Evolutionary conservation across 1,284 basidiomycete genomes (phyloP).

Genomic region (Porphyrellus sp.): DNA sequence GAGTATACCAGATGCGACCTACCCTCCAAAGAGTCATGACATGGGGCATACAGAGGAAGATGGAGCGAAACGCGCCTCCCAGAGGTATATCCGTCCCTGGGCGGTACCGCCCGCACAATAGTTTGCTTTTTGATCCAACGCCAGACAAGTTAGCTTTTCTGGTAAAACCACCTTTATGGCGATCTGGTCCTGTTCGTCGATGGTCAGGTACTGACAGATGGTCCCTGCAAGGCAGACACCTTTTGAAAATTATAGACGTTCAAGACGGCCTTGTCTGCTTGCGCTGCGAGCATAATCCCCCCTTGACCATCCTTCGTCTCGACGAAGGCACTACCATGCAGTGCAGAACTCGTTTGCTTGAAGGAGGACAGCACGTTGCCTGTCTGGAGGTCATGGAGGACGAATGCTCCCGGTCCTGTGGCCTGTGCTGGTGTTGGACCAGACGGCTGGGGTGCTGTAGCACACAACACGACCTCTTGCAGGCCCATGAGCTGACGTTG

Average conservation of each 20-base stretch:
- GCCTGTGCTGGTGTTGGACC: conserved; percentile 17
- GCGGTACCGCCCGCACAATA: conserved; percentile 86
- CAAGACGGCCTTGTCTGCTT: conserved; percentile 76
- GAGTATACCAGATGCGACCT: conserved; percentile 88
- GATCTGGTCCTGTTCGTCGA: conserved; percentile 72
- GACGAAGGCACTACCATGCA: conserved; percentile 59
- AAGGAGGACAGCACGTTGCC: conserved; percentile 67
- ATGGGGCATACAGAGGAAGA: background rate
- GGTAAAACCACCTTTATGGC: conserved; percentile 85
- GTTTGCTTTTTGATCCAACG: conserved; percentile 67
- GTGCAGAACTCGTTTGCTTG: conserved; percentile 65
- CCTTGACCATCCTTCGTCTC: conserved; percentile 65
- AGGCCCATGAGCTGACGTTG: conserved; percentile 47
- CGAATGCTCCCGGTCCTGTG: conserved; percentile 56
- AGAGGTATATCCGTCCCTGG: conserved; percentile 89
- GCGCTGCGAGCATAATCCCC: conserved; percentile 72
- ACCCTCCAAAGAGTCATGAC: conserved; percentile 27
- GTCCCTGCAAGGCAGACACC: conserved; percentile 37
- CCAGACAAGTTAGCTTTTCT: conserved; percentile 80
- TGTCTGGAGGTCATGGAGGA: conserved; percentile 71
- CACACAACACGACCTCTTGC: conserved; percentile 66
- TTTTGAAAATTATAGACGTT: conserved; percentile 85
- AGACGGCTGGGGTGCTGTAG: conserved; percentile 50
- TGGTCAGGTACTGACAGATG: background rate
- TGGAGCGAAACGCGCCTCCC: conserved; percentile 62